phyloP scores from a whole-genome alignment of 2,329 filamentous ascomycete species.

The Nemania diffusa region DNA sequence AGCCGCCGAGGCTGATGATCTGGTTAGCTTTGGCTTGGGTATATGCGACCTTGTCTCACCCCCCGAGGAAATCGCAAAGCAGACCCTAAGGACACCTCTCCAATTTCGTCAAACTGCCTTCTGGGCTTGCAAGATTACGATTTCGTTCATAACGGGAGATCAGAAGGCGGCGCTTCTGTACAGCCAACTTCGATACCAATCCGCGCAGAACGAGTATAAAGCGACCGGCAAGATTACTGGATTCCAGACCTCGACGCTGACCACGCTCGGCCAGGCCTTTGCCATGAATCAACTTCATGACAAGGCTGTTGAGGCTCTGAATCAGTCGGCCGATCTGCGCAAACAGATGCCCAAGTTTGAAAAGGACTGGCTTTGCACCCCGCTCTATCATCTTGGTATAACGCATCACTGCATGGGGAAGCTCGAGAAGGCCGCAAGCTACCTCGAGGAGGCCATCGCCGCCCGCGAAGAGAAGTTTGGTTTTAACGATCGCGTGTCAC shows the following conservation, averaged over 20 bases:
- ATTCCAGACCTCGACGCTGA: background rate
- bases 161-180: background rate
- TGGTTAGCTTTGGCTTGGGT: background rate
- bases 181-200: background rate
- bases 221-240: no score
- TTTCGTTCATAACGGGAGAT: background rate
- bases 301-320: background rate
- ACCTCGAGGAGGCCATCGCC: background rate
- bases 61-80: background rate
- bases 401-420: background rate
- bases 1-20: background rate
- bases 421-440: background rate
- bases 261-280: background rate
- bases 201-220: no score
- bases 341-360: background rate
- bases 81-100: background rate
- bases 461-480: background rate
- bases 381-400: background rate
- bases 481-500: background rate
- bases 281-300: background rate
- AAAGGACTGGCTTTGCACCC: background rate
- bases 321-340: background rate
- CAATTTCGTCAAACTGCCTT: slow-evolving; percentile 1
- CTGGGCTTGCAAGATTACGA: slow-evolving; percentile 1
- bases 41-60: background rate